These are phyloP conservation scores for Macrocybe gigantea DNA, from an alignment of 768 basidiomycete genomes.

Conservation along the genomic window DNA sequence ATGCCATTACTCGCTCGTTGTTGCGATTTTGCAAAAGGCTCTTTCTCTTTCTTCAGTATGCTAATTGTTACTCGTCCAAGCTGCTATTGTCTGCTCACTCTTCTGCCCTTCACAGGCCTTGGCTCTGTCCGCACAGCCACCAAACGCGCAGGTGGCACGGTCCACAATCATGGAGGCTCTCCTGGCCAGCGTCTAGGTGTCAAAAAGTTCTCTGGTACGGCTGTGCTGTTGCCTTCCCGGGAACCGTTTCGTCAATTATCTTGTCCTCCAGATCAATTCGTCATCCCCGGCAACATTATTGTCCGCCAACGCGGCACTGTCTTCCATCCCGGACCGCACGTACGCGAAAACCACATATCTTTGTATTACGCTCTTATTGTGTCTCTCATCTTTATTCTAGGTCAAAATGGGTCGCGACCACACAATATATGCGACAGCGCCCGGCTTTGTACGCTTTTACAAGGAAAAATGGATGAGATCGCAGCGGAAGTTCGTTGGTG, in stretches of 20 bases:
- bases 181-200: slow-evolving; percentile 91
- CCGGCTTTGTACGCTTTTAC: slow-evolving; percentile 95
- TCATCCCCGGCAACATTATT: slow-evolving; percentile 94
- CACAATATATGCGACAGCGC: slow-evolving; percentile 85
- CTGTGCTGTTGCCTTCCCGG: too few species aligned
- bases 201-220: slow-evolving; percentile 91
- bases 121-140: slow-evolving; percentile 89
- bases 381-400: slow-evolving; percentile 30
- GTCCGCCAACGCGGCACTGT: slow-evolving; percentile 89
- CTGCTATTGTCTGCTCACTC: not conserved
- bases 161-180: slow-evolving; percentile 89
- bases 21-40: slow-evolving; percentile 28
- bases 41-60: slow-evolving; percentile 46
- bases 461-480: slow-evolving; percentile 68
- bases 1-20: slow-evolving; percentile 50
- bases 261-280: slow-evolving; percentile 66
- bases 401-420: slow-evolving; percentile 92
- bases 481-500: slow-evolving; percentile 76
- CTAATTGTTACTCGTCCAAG: slow-evolving; percentile 1
- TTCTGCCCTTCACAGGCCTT: slow-evolving; percentile 22
- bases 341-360: slow-evolving; percentile 29
- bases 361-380: not conserved
- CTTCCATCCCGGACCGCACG: slow-evolving; percentile 93
- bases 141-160: slow-evolving; percentile 92
- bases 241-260: not conserved